Conservation (phyloP, 768 basidiomycete genomes). For the Mycena belliarum region DNA sequence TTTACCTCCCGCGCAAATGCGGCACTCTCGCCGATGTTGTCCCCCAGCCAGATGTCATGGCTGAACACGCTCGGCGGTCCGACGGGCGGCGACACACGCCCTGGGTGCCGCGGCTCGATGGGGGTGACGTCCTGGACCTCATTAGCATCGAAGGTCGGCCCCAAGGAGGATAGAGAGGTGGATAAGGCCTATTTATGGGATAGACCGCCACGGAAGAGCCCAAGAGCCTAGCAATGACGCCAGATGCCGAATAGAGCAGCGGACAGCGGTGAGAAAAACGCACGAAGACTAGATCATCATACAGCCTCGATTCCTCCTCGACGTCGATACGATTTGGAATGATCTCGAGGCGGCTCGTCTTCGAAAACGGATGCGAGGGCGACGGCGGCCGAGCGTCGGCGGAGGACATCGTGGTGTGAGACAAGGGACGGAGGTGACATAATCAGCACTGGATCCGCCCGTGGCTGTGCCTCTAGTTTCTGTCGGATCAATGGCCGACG, state of each 20-base stretch:
- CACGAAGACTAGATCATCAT: conserved; percentile 63
- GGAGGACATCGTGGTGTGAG: conserved; percentile 10
- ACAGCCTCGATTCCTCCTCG: conserved; percentile 66
- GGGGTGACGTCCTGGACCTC: conserved; percentile 10
- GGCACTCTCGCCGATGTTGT: conserved; percentile 53
- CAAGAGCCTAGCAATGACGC: neutral
- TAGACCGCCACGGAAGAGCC: no score
- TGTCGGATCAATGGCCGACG: no score
- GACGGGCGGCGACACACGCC: conserved; percentile 31
- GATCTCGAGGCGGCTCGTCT: conserved; percentile 44
- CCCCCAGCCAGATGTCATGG: conserved; percentile 68
- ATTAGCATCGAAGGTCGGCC: no score
- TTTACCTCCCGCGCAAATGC: conserved; percentile 67
- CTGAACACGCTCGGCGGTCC: conserved; percentile 60
- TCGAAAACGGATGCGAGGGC: neutral
- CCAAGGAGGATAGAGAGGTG: no score
- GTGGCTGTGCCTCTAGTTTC: no score
- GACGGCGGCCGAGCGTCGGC: neutral
- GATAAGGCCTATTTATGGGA: no score
- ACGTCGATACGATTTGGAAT: conserved; percentile 62
- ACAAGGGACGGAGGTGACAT: conserved; percentile 6
- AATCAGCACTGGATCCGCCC: no score
- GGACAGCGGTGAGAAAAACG: conserved; percentile 16
- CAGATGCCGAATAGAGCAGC: neutral
- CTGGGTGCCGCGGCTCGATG: conserved; percentile 12